phyloP scores from a whole-genome alignment of 192 early-diverging fungal genomes.

The Umbelopsis isabellina region DNA sequence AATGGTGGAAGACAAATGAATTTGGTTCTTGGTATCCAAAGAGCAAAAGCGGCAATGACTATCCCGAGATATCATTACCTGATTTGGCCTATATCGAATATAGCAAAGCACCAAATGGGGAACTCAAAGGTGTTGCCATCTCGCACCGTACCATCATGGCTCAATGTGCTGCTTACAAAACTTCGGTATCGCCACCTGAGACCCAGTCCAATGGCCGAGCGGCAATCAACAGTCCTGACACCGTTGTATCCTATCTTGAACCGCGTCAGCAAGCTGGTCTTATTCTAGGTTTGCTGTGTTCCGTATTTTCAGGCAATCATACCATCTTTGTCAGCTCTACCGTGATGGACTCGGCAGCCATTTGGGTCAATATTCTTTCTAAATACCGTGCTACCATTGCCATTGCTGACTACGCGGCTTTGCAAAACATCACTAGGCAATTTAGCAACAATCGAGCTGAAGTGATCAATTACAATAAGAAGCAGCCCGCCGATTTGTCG shows the following conservation, averaged over 20 bases:
- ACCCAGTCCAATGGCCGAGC: background rate
- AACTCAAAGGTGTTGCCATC: conserved; percentile 83
- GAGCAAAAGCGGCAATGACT: conserved; percentile 51
- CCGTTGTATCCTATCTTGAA: conserved; percentile 72
- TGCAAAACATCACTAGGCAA: conserved; percentile 60
- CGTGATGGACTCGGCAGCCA: conserved; percentile 64
- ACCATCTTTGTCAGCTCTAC: conserved; percentile 66
- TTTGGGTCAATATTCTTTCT: conserved; percentile 71
- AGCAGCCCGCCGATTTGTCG: conserved; percentile 57
- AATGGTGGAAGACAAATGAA: conserved; percentile 87
- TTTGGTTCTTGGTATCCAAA: conserved; percentile 65
- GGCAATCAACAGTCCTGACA: conserved; percentile 44
- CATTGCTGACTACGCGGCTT: conserved; percentile 69
- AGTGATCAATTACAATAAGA: conserved; percentile 57
- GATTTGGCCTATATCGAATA: conserved; percentile 88
- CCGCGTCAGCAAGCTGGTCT: conserved; percentile 84
- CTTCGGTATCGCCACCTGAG: conserved; percentile 17
- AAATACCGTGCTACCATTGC: conserved; percentile 73
- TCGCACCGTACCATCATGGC: conserved; percentile 76
- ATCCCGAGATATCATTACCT: conserved; percentile 48
- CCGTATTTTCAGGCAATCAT: conserved; percentile 73
- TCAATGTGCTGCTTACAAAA: conserved; percentile 56
- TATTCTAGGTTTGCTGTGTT: conserved; percentile 64
- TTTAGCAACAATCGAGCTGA: conserved; percentile 57
- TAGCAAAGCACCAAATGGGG: conserved; percentile 79